These are phyloP conservation scores for Nemania sp. DNA, from an alignment of 2,329 filamentous ascomycete species.

Conservation along the genomic window DNA sequence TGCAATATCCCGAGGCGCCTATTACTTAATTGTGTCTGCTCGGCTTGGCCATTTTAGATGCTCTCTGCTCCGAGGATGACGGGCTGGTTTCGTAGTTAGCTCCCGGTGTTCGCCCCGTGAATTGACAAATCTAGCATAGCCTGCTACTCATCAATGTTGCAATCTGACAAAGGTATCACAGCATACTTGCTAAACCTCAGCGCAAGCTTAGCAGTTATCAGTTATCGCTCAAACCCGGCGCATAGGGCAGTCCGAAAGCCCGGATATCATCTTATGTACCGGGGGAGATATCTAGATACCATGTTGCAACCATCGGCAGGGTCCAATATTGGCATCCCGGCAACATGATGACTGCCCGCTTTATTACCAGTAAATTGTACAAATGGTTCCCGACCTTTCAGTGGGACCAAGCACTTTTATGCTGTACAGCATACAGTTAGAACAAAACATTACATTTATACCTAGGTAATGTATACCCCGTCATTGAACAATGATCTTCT, in stretches of 20 bases:
- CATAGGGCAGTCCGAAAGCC: background rate
- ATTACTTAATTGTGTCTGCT: constrained; percentile 8
- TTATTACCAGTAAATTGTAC: no score
- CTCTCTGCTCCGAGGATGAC: background rate
- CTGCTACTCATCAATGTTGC: constrained; percentile 23
- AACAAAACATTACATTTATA: background rate
- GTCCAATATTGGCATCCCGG: background rate
- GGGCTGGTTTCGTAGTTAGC: constrained; percentile 12
- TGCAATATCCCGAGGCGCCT: background rate
- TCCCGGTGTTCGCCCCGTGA: background rate
- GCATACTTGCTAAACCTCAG: constrained; percentile 14
- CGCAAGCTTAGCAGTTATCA: constrained; percentile 1
- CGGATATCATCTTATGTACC: background rate
- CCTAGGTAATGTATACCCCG: background rate
- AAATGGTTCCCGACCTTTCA: background rate
- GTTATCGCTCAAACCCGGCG: background rate
- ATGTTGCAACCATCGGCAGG: background rate
- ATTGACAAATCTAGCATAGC: constrained; percentile 25
- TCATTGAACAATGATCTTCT: background rate
- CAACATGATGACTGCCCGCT: no score
- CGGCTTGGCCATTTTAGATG: constrained; percentile 8
- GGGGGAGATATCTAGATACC: no score
- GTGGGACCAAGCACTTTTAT: background rate
- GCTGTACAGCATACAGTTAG: background rate
- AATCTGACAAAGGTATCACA: constrained; percentile 28